phyloP scores from a whole-genome alignment of 176 grass and related monocot genomes.

The Tuctoria greenei region DNA sequence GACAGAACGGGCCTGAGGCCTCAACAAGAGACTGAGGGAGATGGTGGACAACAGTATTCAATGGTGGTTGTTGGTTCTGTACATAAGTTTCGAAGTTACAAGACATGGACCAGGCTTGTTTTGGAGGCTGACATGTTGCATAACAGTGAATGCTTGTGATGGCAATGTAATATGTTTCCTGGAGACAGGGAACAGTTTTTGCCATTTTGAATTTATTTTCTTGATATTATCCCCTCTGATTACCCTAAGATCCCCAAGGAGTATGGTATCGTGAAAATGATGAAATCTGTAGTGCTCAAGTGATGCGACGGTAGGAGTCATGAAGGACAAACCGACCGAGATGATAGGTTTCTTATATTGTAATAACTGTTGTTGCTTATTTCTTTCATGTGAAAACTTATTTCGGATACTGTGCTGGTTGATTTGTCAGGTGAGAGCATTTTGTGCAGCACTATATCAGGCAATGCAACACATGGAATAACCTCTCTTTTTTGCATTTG shows the following conservation, averaged over 20 bases:
- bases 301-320: conserved; percentile 8
- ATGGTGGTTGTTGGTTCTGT: conserved; percentile 21
- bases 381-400: background rate
- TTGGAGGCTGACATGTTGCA: conserved; percentile 7
- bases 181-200: conserved; percentile 2
- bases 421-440: too few relatives aligned
- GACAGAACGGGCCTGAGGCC: background rate
- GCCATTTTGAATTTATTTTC: conserved; percentile 2
- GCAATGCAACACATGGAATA: background rate
- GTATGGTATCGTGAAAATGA: background rate
- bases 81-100: conserved; percentile 30
- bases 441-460: background rate
- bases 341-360: conserved; percentile 11
- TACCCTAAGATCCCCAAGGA: background rate
- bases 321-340: background rate
- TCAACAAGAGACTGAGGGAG: conserved; percentile 2
- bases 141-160: conserved; percentile 5
- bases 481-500: background rate
- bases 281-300: background rate
- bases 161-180: conserved; percentile 27
- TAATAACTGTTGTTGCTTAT: background rate
- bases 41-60: conserved; percentile 7
- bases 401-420: background rate
- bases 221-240: background rate
- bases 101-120: background rate